Evolutionary conservation across 257 asterid species (phyloP).

Genomic region (Thymus mandschuricus): DNA sequence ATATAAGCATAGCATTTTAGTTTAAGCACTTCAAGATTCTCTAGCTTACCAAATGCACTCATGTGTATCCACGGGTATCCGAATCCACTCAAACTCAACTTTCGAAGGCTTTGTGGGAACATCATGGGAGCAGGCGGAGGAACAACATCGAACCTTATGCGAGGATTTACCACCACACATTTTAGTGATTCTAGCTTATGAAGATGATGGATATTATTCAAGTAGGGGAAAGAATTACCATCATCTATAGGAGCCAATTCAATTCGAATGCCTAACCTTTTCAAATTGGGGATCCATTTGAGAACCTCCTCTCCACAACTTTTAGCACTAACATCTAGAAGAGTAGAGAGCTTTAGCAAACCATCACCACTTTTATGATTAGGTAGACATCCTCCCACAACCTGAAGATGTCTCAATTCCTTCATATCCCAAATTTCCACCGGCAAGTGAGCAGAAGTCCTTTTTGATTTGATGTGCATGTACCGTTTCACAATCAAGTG

Average conservation of each 20-base stretch:
- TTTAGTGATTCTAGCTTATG: neutral
- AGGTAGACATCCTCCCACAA: neutral
- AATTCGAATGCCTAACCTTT: neutral
- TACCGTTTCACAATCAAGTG: neutral
- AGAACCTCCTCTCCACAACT: neutral
- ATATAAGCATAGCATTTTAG: neutral
- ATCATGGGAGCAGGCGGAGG: neutral
- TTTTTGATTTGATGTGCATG: neutral
- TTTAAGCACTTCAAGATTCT: neutral
- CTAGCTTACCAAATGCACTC: neutral
- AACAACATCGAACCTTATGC: neutral
- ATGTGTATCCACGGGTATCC: neutral
- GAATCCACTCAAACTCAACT: neutral
- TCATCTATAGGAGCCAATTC: neutral
- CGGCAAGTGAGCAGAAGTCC: neutral
- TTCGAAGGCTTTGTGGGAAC: neutral
- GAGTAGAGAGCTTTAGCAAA: neutral
- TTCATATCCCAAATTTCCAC: neutral
- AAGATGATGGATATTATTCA: neutral
- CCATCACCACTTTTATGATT: neutral
- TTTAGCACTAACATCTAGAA: neutral
- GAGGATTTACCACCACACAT: slow-evolving; percentile 5
- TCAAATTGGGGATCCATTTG: neutral
- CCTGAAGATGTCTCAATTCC: neutral
- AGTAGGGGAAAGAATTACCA: neutral